Evolutionary conservation across 345 rosid species (phyloP).

Genomic region (Hibiscus mutabilis): DNA sequence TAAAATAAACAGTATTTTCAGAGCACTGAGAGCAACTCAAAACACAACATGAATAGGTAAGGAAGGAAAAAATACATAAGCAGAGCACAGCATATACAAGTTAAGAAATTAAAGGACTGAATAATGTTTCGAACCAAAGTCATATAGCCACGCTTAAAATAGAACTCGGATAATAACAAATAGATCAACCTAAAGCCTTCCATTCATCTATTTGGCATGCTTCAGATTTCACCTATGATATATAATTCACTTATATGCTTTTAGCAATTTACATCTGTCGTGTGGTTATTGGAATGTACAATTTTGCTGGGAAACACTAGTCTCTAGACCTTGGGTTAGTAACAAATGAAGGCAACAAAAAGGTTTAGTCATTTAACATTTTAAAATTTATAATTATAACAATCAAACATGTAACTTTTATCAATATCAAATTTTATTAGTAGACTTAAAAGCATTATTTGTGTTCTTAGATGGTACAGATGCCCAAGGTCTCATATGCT

Average conservation of each 20-base stretch:
- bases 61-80: neutral
- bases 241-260: neutral
- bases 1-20: neutral
- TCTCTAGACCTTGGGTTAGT: neutral
- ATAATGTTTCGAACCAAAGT: neutral
- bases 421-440: neutral
- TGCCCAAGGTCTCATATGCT: neutral
- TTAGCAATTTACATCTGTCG: neutral
- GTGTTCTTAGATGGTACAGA: neutral
- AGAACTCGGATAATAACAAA: neutral
- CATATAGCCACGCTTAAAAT: neutral
- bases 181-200: neutral
- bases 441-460: neutral
- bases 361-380: neutral
- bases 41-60: neutral
- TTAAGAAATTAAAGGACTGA: neutral
- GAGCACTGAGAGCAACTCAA: neutral
- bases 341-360: neutral
- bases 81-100: neutral
- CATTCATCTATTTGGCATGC: neutral
- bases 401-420: neutral
- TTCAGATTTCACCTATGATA: neutral
- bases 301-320: neutral
- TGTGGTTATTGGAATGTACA: neutral
- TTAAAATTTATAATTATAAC: neutral